Conservation (phyloP, 345 rosid species). For the Conringia planisiliqua region DNA sequence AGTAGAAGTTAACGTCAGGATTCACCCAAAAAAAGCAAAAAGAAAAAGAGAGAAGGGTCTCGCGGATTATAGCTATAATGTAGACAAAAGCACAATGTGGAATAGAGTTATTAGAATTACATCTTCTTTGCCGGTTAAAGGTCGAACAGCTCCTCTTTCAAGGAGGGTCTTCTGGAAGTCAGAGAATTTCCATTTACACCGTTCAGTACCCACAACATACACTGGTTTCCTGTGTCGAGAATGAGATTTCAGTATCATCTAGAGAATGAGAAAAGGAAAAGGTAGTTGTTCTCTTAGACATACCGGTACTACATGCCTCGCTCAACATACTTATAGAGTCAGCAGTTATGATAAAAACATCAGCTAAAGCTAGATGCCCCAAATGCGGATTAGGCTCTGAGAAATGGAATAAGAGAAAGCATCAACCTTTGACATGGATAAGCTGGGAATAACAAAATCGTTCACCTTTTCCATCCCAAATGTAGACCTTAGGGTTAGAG, state of each 20-base stretch:
- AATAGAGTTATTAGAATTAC: conserved; percentile 40
- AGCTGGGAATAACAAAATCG: neutral
- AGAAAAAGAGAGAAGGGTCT: neutral
- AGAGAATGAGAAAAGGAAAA: neutral
- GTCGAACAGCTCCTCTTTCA: conserved; percentile 66
- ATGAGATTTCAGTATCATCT: neutral
- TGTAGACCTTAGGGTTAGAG: conserved; percentile 58
- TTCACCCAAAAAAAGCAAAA: neutral
- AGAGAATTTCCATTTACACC: conserved; percentile 80
- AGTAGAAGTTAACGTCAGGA: conserved; percentile 7
- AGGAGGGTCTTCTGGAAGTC: conserved; percentile 70
- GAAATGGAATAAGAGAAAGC: neutral
- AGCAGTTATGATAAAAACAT: conserved; percentile 86
- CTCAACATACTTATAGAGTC: conserved; percentile 98
- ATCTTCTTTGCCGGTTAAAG: conserved; percentile 76
- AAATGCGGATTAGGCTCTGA: conserved; percentile 82
- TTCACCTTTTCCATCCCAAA: conserved; percentile 81
- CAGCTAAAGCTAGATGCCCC: conserved; percentile 95
- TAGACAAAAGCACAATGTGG: neutral
- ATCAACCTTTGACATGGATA: neutral
- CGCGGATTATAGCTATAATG: neutral
- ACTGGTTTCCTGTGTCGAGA: conserved; percentile 69
- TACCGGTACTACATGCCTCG: conserved; percentile 93
- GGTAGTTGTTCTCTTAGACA: conserved; percentile 18
- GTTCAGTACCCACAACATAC: conserved; percentile 73